Evolutionary conservation across 345 rosid species (phyloP), one percentile per base, ranked within the genome.

Genomic region (Camelina hispida): DNA sequence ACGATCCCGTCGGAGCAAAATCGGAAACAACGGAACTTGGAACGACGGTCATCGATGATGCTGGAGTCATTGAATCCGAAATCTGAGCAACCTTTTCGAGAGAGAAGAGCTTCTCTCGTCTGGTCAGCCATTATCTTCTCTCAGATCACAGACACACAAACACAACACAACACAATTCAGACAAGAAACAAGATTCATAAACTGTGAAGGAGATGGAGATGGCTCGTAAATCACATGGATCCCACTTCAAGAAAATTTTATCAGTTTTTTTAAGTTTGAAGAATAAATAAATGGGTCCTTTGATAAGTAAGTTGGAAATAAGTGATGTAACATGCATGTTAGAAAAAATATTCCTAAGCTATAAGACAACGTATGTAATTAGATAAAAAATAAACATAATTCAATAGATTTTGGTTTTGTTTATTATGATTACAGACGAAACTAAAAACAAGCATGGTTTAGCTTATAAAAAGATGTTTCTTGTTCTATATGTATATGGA

Each of bases 81-180:
- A 51, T 87, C 88, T 1, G 98, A 85, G 69, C 75, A 83, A 1
- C 81, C 88, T 67, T 87, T 84, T 12, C 80, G 71, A 4, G 88
- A 55, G 30, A 93, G 87, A 60, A 93, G 73, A 32, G 78, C 77
- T 71, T 90, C 95, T 69, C 86, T 89, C 62, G 88, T 78, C 53
- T 57, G 82, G 35, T 88, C 81, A 0, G 83, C 82, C 91, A 85
- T 85, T 15, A 7, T 25, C 50, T 60, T 48, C 68, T 13, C 18
- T 0, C 5, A 34, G 71, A 73, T 74, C 72, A 73, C 57, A 34
- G 37, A 34, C 37, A 34, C 37, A 7, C 30, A 28, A 0, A 28
- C 30, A 4, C 5, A 28, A 28, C 30, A 28, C 30, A 5, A 38
- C 13, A 9, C 42, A 13, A 28, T 30, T 59, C 16, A 3, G 47